Evolutionary conservation across 2,329 filamentous ascomycete genomes (phyloP), one percentile per base, ranked within the genome.

Genomic region (Hypoxylon sp.): DNA sequence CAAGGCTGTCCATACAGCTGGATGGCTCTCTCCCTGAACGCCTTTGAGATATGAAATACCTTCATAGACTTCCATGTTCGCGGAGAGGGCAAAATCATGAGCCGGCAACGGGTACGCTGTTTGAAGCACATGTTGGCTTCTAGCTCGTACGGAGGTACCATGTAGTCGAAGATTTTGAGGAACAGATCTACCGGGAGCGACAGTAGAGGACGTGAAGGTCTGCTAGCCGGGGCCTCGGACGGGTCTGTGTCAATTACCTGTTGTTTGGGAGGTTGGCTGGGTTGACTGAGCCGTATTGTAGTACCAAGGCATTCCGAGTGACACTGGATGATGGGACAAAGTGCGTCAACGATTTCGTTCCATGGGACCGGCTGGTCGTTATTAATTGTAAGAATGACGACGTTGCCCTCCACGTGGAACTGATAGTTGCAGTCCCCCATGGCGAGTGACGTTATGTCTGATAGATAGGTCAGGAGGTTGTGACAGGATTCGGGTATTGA

Each of bases 51-150:
- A 17, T 53, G 42, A 22, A 63, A 57, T 13, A 57, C 0, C 8
- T 22, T 26, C 29, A 63, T 39, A 10, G 52, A 33, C n/a, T 48
- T 42, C 51, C 52, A 55, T 1, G 29, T 50, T 14, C 51, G 51
- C 3, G 51, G 5, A 4, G 3, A 19, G 0, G 9, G 3, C 6
- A 52, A 44, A 1, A 14, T 8, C 2, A 24, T 10, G 8, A 52
- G 33, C 5, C 9, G 13, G 2, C 6, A 10, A 11, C 8, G 10
- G n/a, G 3, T 22, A 22, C 39, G 13, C 10, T 26, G 1, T 14
- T 22, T 4, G 17, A n/a, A n/a, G n/a, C 33, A 44, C 1, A 54
- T 11, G 8, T n/a, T 13, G 22, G 35, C 52, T 13, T 54, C 22
- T 9, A 54, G 35, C 5, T 54, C 33, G 33, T 58, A 46, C 3